Base-by-base conservation (phyloP, 179 eudicot species). In the Vitellaria paradoxa region DNA sequence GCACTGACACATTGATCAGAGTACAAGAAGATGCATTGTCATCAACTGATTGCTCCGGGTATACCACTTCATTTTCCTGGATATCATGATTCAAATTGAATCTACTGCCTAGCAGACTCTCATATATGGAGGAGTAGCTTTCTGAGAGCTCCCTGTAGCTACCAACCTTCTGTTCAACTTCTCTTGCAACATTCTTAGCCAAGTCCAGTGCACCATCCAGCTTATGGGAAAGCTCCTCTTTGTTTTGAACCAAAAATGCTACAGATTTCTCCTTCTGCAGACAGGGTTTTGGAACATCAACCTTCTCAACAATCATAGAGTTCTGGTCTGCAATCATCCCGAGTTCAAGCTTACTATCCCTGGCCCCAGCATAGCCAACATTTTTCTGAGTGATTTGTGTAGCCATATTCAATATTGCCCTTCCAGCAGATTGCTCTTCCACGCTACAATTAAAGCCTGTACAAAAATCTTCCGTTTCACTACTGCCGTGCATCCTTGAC, bases 81-180 rank as follows among this genome's bases (percentile, higher is more conserved):
- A 71, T 65, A 17, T 73, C 86, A 65, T 83, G 87, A 74, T 89
- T 88, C 74, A 89, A 82, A 82, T 89, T 91, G 81, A 89, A 86
- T 64, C 24, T 78, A 75, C 70, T 70, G 26, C 56, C 55, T 69
- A 21, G 53, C n/a, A 75, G 67, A 77, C 59, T 66, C 50, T 71
- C 71, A 15, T 70, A 50, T 8, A 62, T 30, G 70, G 68, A 68
- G 13, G 61, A 69, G 60, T 20, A 37, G 49, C 57, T 12, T 17
- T 42, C 67, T 2, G 80, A 69, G 55, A 68, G 20, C 49, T 24
- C 66, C 12, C 49, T 18, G 24, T 15, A 49, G 62, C 47, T 24
- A 46, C 65, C 73, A 60, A 40, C 77, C 55, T n/a, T 24, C 47
- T 50, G 24, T 14, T 55, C 69, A 37, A 11, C 37, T 15, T 15